Base-by-base conservation (phyloP, 257 asterid species). In the Solanum chmielewskii region DNA sequence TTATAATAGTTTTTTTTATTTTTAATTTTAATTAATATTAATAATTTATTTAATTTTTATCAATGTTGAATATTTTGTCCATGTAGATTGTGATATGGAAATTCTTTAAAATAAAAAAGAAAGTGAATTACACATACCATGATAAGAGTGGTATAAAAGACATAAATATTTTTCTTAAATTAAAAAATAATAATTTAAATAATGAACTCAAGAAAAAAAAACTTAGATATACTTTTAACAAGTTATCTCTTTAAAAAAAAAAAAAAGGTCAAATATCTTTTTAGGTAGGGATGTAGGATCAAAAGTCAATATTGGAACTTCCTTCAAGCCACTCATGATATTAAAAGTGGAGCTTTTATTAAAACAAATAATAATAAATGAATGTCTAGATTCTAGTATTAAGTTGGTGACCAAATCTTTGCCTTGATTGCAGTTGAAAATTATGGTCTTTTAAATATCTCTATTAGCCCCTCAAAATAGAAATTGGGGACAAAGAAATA, bases 111-210 rank as follows among this genome's bases (percentile, higher is more conserved):
- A 37, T 37, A 37, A 37, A 37, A 37, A 0, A 37, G 7, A 37
- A 0, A 5, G 1, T 37, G 7, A 5, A 35, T 35, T 35, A 35
- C 2, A 37, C 1, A 6, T 37, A 37, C 7, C 7, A 37, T 37
- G 39, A 37, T 37, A 37, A 37, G 1, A 37, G 7, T 37, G 39
- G 0, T 37, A 37, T 37, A 37, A 37, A 37, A 37, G 37, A 6
- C 1, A 6, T 1, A 37, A 0, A 1, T 37, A 1, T 37, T 0
- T 37, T 37, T 37, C 7, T 37, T 0, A 37, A 37, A 37, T 0
- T 35, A 37, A 37, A 37, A 37, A 37, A 37, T 37, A 0, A 37
- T 37, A 37, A 37, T 37, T 37, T 37, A 37, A 7, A 0, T 37
- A 37, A 37, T 6, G 0, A 37, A 6, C 7, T 37, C 39, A 5